Base-by-base conservation (phyloP, 768 basidiomycete genomes). In the Russula sp. region DNA sequence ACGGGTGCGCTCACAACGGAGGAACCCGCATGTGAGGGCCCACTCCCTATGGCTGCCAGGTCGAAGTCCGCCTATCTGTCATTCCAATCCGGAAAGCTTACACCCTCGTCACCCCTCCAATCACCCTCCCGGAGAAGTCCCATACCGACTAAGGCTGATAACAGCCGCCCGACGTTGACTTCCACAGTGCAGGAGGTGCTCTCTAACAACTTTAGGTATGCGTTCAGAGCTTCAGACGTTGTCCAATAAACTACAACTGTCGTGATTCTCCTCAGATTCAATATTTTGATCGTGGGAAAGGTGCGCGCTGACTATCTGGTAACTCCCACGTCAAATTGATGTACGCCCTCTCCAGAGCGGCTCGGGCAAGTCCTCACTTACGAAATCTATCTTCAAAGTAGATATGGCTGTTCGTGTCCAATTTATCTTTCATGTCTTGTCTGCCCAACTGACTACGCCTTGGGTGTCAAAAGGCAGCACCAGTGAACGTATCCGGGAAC, bases 301-400 rank as follows among this genome's bases (percentile, higher is more conserved):
- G 62, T 63, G 35, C 39, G 62, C 42, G 14, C n/a, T 40, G 0
- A 22, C 2, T 10, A 11, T 20, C n/a, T 8, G 37, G 3, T 20
- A 11, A 5, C 6, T 8, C 5, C 6, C 11, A 13, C n/a, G 10
- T 18, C 6, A 32, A 27, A 14, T 27, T 58, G 18, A 63, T 18
- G 16, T 4, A 18, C 9, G 9, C n/a, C 34, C 5, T 58, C 20
- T 34, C 31, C 31, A 63, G 62, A 37, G 35, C 3, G 34, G 18
- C 10, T 63, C 62, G 3, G 62, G 62, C 34, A 63, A 63, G 52
- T 63, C 52, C 10, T 59, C 57, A 8, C 62, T 63, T 39, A 54
- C 59, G n/a, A 55, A 35, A 0, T 8, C 52, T 34, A 9, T 48
- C 16, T 63, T 54, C 32, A 59, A 59, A 14, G 57, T 59, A 10